Evolutionary conservation across 2,329 filamentous ascomycete genomes (phyloP).

Genomic region (Alternaria longipes): DNA sequence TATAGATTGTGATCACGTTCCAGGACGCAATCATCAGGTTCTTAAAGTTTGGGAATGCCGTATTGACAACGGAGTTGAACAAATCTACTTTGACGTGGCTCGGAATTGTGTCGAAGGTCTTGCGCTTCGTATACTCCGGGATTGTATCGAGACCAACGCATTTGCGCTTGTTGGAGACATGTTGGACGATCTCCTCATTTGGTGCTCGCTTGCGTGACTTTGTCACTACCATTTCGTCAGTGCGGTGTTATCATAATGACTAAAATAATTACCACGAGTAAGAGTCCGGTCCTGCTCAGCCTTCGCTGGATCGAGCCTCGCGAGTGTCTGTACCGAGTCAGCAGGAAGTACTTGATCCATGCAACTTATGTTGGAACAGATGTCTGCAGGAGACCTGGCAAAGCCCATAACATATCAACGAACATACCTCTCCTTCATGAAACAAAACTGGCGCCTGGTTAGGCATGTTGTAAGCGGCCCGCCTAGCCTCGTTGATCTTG

Average conservation of each 20-base stretch:
- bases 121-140: conserved; percentile 34
- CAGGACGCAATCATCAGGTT: conserved; percentile 43
- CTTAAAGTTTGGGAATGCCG: conserved; percentile 43
- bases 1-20: conserved; percentile 45
- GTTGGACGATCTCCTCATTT: conserved; percentile 27
- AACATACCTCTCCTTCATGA: conserved; percentile 37
- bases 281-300: conserved; percentile 4
- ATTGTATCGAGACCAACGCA: conserved; percentile 32
- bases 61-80: conserved; percentile 39
- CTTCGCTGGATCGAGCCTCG: conserved; percentile 20
- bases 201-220: conserved; percentile 17
- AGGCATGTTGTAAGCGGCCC: conserved; percentile 29
- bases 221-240: conserved; percentile 10
- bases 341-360: neutral
- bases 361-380: neutral
- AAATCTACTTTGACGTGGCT: conserved; percentile 36
- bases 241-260: neutral
- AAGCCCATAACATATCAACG: neutral
- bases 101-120: conserved; percentile 33
- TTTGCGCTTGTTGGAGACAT: conserved; percentile 40
- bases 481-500: conserved; percentile 37
- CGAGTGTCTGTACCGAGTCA: conserved; percentile 28
- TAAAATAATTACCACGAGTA: conserved; percentile 12
- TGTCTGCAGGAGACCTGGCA: neutral
- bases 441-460: conserved; percentile 21